A percentile compares a stretch with the other conserved stretches of the same genome.
Evolutionary conservation across 768 basidiomycete species (phyloP).

Genomic region (Exidia glandulosa): DNA sequence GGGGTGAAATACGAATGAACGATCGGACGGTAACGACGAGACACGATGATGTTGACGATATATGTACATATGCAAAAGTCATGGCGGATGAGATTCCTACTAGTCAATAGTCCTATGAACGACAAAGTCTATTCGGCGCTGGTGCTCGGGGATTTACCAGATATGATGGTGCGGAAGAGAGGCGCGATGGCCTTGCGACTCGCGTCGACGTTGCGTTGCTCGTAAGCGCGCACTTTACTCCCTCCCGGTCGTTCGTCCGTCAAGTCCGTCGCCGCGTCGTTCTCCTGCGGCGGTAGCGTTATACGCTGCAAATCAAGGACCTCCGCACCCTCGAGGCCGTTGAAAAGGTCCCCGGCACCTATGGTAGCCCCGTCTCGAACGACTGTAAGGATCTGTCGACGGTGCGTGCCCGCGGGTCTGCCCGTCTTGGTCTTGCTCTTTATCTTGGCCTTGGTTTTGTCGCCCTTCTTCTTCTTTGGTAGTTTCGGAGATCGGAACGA

Average conservation of each 20-base stretch:
- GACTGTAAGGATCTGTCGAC: constrained; percentile 58
- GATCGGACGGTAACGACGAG: not conserved
- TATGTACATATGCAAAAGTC: not conserved
- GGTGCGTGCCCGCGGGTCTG: constrained; percentile 32
- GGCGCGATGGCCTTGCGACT: constrained; percentile 63
- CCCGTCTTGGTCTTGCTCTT: constrained; percentile 3
- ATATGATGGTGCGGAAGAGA: constrained; percentile 48
- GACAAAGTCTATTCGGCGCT: not conserved
- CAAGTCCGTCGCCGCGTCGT: constrained; percentile 17
- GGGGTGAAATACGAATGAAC: not conserved
- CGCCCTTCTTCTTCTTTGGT: constrained; percentile 16
- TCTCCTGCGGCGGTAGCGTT: constrained; percentile 22
- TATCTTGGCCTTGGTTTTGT: constrained; percentile 11
- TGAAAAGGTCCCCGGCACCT: constrained; percentile 26
- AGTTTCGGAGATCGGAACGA: constrained; percentile 43
- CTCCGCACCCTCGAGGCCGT: constrained; percentile 45
- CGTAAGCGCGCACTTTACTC: constrained; percentile 38
- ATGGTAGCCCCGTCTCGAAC: constrained; percentile 31
- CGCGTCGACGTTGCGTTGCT: constrained; percentile 51
- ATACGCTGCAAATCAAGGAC: constrained; percentile 31
- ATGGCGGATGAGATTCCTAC: not conserved
- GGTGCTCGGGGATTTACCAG: constrained; percentile 19
- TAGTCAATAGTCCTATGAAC: not conserved
- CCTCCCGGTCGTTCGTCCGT: constrained; percentile 11
- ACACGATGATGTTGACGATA: not conserved